These are phyloP conservation scores for Xylaria castorea DNA, from an alignment of 495 filamentous ascomycete species.

Conservation along the genomic window DNA sequence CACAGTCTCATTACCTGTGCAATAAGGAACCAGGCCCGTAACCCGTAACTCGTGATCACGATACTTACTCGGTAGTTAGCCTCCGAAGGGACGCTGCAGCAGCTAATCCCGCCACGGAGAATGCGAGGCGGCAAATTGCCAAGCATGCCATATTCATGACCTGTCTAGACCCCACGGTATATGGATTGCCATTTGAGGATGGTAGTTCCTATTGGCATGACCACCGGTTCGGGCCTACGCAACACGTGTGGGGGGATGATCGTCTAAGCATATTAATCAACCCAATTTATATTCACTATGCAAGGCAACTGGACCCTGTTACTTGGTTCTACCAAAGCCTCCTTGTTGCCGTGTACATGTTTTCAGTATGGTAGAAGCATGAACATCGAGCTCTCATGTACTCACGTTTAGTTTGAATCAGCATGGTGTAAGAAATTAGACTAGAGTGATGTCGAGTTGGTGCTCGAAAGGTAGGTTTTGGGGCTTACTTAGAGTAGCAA, in stretches of 20 bases:
- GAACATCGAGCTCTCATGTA: neutral
- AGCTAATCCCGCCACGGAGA: slow-evolving; percentile 42
- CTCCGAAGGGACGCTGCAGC: slow-evolving; percentile 49
- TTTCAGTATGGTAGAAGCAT: neutral
- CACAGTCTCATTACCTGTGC: slow-evolving; percentile 20
- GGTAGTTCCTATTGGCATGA: slow-evolving; percentile 47
- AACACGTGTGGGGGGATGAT: slow-evolving; percentile 31
- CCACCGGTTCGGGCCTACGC: slow-evolving; percentile 38
- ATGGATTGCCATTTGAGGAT: slow-evolving; percentile 44
- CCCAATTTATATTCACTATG: slow-evolving; percentile 31
- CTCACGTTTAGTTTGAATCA: neutral
- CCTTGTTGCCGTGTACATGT: slow-evolving; percentile 19
- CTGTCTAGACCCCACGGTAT: slow-evolving; percentile 38
- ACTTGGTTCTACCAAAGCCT: slow-evolving; percentile 20
- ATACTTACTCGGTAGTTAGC: slow-evolving; percentile 48
- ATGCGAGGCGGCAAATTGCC: slow-evolving; percentile 42
- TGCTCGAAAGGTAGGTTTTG: neutral
- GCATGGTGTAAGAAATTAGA: neutral
- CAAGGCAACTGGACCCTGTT: slow-evolving; percentile 26
- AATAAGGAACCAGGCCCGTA: slow-evolving; percentile 60
- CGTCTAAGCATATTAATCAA: slow-evolving; percentile 32
- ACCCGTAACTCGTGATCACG: slow-evolving; percentile 41
- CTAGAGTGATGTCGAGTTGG: neutral
- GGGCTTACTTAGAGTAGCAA: neutral
- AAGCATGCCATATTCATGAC: slow-evolving; percentile 35